Evolutionary conservation across 108 stramenopile species (phyloP).

Genomic region (Cyclotella cryptica): DNA sequence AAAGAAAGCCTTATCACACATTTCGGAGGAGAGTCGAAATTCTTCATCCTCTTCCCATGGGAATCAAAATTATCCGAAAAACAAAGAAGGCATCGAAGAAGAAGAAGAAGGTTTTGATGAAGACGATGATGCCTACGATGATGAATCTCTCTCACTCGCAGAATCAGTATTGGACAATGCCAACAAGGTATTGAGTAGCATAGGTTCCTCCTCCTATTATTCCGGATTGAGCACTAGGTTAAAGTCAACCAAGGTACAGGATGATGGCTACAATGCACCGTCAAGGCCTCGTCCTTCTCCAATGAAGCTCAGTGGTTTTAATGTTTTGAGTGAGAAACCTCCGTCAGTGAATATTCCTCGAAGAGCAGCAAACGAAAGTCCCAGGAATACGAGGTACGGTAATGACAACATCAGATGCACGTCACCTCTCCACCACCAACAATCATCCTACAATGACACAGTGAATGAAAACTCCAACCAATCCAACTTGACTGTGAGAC

Average conservation of each 20-base stretch:
- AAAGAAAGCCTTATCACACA: constrained; percentile 10
- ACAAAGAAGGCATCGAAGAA: no score
- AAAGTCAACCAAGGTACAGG: not conserved
- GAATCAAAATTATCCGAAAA: no score
- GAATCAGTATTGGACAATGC: constrained; percentile 27
- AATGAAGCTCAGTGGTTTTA: no score
- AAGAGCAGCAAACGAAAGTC: no score
- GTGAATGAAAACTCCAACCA: not conserved
- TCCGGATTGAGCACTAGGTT: not conserved
- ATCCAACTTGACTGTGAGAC: not conserved
- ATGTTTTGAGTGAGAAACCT: no score
- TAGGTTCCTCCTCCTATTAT: constrained; percentile 17
- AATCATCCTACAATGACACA: not conserved
- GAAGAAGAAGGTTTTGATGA: not conserved
- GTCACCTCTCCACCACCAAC: not conserved
- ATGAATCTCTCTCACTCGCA: constrained; percentile 22
- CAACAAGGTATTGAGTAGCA: constrained; percentile 13
- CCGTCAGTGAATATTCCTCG: no score
- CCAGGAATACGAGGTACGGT: not conserved
- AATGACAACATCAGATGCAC: no score
- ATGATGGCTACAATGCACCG: no score
- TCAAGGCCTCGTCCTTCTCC: no score
- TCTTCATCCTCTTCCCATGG: not conserved
- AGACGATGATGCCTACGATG: not conserved
- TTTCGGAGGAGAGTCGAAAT: constrained; percentile 23